A percentile compares a stretch with the other conserved stretches of the same genome.
Evolutionary conservation across 2,329 filamentous ascomycete genomes (phyloP).

Genomic region (Metarhizium humberi): DNA sequence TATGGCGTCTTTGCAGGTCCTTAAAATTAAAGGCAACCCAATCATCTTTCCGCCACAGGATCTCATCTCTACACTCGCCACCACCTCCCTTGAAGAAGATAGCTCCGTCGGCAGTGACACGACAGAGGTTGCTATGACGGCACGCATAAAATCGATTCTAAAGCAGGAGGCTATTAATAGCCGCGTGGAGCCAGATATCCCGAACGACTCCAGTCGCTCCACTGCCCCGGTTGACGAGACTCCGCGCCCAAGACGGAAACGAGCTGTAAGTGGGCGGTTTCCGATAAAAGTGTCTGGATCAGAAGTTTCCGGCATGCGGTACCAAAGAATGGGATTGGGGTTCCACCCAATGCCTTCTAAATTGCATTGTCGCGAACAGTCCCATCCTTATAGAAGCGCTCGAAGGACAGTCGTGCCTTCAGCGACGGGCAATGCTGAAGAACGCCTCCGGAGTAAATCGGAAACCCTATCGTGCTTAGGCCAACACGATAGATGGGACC

Average conservation of each 20-base stretch:
- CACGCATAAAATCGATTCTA: constrained; percentile 53
- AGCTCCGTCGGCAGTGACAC: constrained; percentile 50
- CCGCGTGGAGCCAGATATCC: constrained; percentile 44
- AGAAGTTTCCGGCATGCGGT: constrained; percentile 54
- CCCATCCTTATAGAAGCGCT: constrained; percentile 54
- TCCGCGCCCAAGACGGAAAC: constrained; percentile 58
- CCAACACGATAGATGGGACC: constrained; percentile 40
- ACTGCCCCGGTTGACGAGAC: constrained; percentile 68
- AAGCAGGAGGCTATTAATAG: constrained; percentile 42
- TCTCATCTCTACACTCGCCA: constrained; percentile 49
- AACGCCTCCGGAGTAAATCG: constrained; percentile 57
- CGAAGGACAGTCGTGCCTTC: constrained; percentile 63
- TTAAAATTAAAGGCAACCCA: constrained; percentile 85
- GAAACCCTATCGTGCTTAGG: constrained; percentile 47
- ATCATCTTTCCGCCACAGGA: constrained; percentile 70
- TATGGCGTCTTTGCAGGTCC: constrained; percentile 78
- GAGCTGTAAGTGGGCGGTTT: constrained; percentile 55
- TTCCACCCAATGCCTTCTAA: constrained; percentile 66
- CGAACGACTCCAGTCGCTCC: constrained; percentile 53
- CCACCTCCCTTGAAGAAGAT: constrained; percentile 45
- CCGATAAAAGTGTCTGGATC: constrained; percentile 65
- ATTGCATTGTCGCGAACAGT: constrained; percentile 63
- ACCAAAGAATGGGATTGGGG: constrained; percentile 50
- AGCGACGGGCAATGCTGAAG: constrained; percentile 60
- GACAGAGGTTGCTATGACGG: constrained; percentile 49